phyloP scores from a whole-genome alignment of 345 rosid species.

The Eucalyptus dawsonii region DNA sequence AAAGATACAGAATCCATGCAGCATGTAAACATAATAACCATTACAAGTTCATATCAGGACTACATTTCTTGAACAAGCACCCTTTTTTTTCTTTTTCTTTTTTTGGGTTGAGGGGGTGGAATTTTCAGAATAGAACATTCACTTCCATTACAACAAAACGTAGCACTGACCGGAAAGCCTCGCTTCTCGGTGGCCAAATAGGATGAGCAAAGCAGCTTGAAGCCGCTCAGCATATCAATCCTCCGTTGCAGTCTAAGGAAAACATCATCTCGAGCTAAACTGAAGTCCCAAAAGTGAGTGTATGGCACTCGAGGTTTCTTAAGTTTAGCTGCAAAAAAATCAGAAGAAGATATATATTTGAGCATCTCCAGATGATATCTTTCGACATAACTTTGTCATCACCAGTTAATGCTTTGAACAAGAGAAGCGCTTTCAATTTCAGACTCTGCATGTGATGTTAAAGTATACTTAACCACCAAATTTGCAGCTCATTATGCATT shows the following conservation, averaged over 20 bases:
- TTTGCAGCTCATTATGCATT: not conserved
- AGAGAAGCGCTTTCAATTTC: not conserved
- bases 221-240: not conserved
- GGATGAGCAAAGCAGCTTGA: not conserved
- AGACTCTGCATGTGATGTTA: not conserved
- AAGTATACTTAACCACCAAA: no score
- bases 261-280: not conserved
- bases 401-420: not conserved
- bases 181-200: not conserved
- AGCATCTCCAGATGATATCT: not conserved
- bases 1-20: not conserved
- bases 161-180: not conserved
- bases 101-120: no score
- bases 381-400: not conserved
- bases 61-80: not conserved
- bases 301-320: slow-evolving; percentile 74
- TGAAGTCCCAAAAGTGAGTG: slow-evolving; percentile 54
- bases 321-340: slow-evolving; percentile 47
- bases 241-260: not conserved
- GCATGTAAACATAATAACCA: not conserved
- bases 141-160: not conserved
- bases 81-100: not conserved
- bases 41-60: not conserved
- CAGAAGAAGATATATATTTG: not conserved
- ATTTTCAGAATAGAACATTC: not conserved